Conservation (phyloP, 108 stramenopile species). For the Fragilariopsis cylindrus region DNA sequence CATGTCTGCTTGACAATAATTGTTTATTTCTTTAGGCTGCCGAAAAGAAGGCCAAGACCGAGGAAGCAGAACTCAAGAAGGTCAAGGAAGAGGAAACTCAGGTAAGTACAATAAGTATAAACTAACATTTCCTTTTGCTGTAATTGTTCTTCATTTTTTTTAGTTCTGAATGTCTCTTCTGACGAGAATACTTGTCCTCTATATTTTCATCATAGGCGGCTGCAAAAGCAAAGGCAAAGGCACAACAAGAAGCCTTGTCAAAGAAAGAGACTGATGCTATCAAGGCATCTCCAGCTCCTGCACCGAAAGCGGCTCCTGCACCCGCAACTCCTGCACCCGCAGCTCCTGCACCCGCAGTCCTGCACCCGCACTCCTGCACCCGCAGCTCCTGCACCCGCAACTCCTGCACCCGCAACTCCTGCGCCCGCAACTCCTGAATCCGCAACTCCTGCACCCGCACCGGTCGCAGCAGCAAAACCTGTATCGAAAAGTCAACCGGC, state of each 20-base stretch:
- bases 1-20: too few relatives aligned
- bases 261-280: conserved; percentile 21
- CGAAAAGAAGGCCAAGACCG: conserved; percentile 29
- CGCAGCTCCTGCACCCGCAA: too few relatives aligned
- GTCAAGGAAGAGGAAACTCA: conserved; percentile 37
- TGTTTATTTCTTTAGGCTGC: conserved; percentile 22
- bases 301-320: too few relatives aligned
- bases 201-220: conserved; percentile 22
- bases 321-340: too few relatives aligned
- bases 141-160: not conserved
- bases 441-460: conserved; percentile 31
- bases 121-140: not conserved
- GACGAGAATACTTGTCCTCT: not conserved
- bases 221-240: conserved; percentile 44
- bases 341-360: too few relatives aligned
- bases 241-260: conserved; percentile 30
- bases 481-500: conserved; percentile 32
- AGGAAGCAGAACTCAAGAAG: conserved; percentile 32
- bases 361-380: too few relatives aligned
- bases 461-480: conserved; percentile 24
- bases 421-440: conserved; percentile 30
- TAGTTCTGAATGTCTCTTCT: not conserved
- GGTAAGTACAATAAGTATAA: conserved; percentile 4
- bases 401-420: conserved; percentile 18
- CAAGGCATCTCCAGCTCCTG: not conserved